A percentile compares a stretch with the other conserved stretches of the same genome.
phyloP scores from a whole-genome alignment of 805 yeast species.

The Blastobotrys robertii region DNA sequence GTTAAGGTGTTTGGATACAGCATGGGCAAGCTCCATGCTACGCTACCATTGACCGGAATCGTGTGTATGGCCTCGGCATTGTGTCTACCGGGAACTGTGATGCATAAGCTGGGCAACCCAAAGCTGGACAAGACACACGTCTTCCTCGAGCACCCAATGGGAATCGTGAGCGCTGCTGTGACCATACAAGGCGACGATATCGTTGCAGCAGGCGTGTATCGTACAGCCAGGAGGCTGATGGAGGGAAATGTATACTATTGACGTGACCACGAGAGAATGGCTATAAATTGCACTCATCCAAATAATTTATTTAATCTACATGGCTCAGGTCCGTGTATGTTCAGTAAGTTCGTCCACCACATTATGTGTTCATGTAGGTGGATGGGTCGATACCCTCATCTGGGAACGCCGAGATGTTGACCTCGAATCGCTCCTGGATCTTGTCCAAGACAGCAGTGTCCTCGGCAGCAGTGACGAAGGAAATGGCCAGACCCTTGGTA shows the following conservation, averaged over 20 bases:
- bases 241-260: too few species aligned
- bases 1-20: slow-evolving; percentile 6
- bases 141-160: too few species aligned
- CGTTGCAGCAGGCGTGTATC: too few species aligned
- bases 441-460: slow-evolving; percentile 85
- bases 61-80: slow-evolving; percentile 4
- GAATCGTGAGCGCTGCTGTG: too few species aligned
- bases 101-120: too few species aligned
- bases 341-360: too few species aligned
- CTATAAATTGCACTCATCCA: neutral
- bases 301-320: slow-evolving; percentile 5
- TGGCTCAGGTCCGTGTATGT: neutral
- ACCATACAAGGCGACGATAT: too few species aligned
- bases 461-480: slow-evolving; percentile 75
- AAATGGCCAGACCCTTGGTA: slow-evolving; percentile 94
- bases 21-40: slow-evolving; percentile 7
- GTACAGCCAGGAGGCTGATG: too few species aligned
- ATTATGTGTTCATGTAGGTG: slow-evolving; percentile 87
- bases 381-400: slow-evolving; percentile 97
- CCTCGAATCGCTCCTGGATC: slow-evolving; percentile 96
- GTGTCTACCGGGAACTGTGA: slow-evolving; percentile 4
- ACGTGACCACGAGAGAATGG: too few species aligned
- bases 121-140: too few species aligned
- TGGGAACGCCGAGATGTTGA: slow-evolving; percentile 89
- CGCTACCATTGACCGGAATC: slow-evolving; percentile 5